Base-by-base conservation (phyloP, 2,329 filamentous ascomycete genomes). In the Mycocentrospora acerina region DNA sequence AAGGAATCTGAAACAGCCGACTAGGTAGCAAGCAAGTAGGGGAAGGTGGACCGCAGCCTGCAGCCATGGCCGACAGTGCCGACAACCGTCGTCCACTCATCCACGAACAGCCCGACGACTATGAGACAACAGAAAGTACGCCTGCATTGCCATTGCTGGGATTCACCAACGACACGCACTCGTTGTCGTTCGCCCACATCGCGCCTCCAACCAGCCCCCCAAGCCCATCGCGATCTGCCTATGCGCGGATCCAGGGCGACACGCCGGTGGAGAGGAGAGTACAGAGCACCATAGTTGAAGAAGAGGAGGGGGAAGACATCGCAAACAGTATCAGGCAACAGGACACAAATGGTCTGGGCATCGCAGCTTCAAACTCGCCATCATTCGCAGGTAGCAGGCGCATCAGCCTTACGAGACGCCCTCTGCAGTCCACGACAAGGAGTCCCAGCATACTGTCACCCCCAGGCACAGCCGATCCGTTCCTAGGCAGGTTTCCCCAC, bases 211-310 rank as follows among this genome's bases (percentile, higher is more conserved):
- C 51, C 7, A 54, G 49, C 32, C 55, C 60, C 16, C 48, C 55
- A 22, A 42, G 29, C 45, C 19, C 19, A 5, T 59, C 64, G 25
- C 58, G 66, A 32, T 61, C 68, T 2, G 61, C 57, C 24, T 68
- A 70, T 42, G 45, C 61, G 18, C 56, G 65, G 38, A 53, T 70
- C 9, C 55, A 57, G 14, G 67, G 61, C 42, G 62, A 69, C 32
- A 55, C 60, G 12, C 19, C 19, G 19, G 53, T 55, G 36, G 66
- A 67, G 14, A 53, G 59, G 14, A 52, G 42, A 35, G 44, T 53
- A 10, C 51, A 54, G 5, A 48, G 60, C 22, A 57, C 57, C 7
- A 47, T 61, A 30, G 59, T 62, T 25, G 59, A 64, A 22, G 57
- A 65, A 13, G 66, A 63, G 24, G 66, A 62, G 29, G 63, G 60